Base-by-base conservation (phyloP, 1,139 yeast genomes). In the Lodderomyces margitis region DNA sequence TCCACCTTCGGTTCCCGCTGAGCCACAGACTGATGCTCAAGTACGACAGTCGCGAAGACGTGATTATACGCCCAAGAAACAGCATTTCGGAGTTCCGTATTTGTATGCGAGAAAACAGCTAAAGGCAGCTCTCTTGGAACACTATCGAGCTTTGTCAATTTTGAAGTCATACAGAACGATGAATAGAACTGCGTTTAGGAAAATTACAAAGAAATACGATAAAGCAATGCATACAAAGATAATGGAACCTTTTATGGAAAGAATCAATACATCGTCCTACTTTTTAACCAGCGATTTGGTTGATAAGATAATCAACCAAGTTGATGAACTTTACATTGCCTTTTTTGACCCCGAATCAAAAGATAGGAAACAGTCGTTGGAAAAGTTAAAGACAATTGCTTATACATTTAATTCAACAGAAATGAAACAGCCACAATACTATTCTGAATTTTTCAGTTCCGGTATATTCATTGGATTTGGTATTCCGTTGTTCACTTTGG, bases 171-270 rank as follows among this genome's bases (percentile, higher is more conserved):
- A 81, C 58, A 74, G 87, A 48, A 73, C 82, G 35, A 63, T 91
- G 51, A 92, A 92, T 61, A 74, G 89, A 28, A 89, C 96, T 0
- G 98, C 95, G 0, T 81, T 91, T 54, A 75, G 96, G 44, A 92
- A 92, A 55, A 82, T 92, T 56, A 74, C 89, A 42, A 92, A 92
- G 57, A 92, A 92, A 61, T 89, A 79, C 57, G 98, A 92, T 63
- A 92, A 92, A 55, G 70, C 83, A 3, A 74, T 84, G 14, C 17
- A 31, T 32, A 31, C 40, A 12, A 52, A 67, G 2, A 64, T 81
- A 15, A 69, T 82, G 21, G 63, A 67, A 1, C 53, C 59, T 2
- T 89, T 83, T 56, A 76, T 87, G 83, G 73, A 71, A 20, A 78
- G 74, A 45, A 74, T 87, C 10, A 76, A 72, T 47, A 69, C 72